Evolutionary conservation across 768 basidiomycete genomes (phyloP), one percentile per base, ranked within the genome.

Genomic region (Tylopilus balloui): DNA sequence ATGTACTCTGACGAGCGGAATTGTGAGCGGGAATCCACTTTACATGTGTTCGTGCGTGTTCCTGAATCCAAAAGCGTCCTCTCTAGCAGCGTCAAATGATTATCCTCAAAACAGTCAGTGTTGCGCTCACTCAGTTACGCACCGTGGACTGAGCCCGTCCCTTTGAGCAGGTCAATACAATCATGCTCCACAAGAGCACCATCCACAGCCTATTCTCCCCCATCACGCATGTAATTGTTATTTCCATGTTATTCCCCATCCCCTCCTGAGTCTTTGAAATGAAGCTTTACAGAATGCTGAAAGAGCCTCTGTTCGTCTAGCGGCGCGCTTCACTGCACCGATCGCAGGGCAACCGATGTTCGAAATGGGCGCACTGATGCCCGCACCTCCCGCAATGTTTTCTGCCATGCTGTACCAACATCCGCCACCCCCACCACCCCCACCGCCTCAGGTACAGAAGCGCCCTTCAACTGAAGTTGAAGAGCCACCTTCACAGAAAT

Each of bases 1-100:
- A 72, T 77, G 63, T 81, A 78, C 64, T 74, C 80, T 47, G 80
- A 78, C 56, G 80, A 83, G 57, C 77, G 80, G 51, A 74, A 78
- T 45, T 73, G 83, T 81, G 59, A 60, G 75, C 41, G 42, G 17
- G 41, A 46, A 42, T 47, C 44, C 42, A 49, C 48, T 47, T 42
- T 38, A 42, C 47, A 34, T 51, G 45, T 40, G 37, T 14, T 47
- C 29, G 47, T 47, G 44, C 29, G 50, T 45, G 45, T 55, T 39
- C 42, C 54, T 57, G 52, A 53, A 50, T 57, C 35, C 50, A 49
- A 43, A 55, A 54, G 55, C 52, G 13, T 44, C 50, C 31, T 45
- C 53, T 40, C 47, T 61, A 74, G 74, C 72, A 41, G 59, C 76
- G 59, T 68, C 75, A 21, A 69, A 71, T 34, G 75, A 77, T 53